Evolutionary conservation across 306 rosid species (phyloP), one percentile per base, ranked within the genome.

Genomic region (Potentilla sterilis): DNA sequence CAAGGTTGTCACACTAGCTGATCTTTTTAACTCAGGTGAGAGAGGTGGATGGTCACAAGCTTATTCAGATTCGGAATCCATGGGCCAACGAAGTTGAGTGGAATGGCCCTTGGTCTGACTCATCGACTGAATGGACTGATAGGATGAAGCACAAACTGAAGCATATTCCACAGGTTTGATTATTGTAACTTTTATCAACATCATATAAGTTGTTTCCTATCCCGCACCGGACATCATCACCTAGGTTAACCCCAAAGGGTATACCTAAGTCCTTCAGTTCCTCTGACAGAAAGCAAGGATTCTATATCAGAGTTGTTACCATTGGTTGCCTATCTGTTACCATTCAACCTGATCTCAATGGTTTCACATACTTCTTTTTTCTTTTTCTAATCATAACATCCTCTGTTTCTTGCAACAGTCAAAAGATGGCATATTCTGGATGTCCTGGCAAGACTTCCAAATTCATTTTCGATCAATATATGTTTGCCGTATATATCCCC

Each of bases 41-140:
- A 80, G 99, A 96, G 67, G 97, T 92, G 81, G 99, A 96, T 84
- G 92, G 99, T 73, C 98, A 96, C 87, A 96, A 90, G 88, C 96
- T 96, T 77, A 96, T 96, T 80, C 99, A 92, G 85, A 96, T 96
- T 77, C 89, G 99, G 80, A 96, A 96, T 87, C 99, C 99, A 66
- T 96, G 99, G 99, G 99, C 99, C 66, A 96, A 90, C 67, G 99
- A 96, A 92, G 99, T 96, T 73, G 99, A 96, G 86, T 96, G 99
- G 99, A 96, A 92, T 83, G 99, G 99, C 68, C 98, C 97, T 43
- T 96, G 99, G 99, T 89, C 99, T 24, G 99, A 96, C 86, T 81
- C 90, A 44, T 96, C 98, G 1, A 87, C 91, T 48, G 98, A 92
- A 77, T 96, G 99, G 99, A 88, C 96, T 19, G 99, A 96, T 81